Evolutionary conservation across 257 asterid species (phyloP), one percentile per base, ranked within the genome.

Genomic region (Capsicum chinense): DNA sequence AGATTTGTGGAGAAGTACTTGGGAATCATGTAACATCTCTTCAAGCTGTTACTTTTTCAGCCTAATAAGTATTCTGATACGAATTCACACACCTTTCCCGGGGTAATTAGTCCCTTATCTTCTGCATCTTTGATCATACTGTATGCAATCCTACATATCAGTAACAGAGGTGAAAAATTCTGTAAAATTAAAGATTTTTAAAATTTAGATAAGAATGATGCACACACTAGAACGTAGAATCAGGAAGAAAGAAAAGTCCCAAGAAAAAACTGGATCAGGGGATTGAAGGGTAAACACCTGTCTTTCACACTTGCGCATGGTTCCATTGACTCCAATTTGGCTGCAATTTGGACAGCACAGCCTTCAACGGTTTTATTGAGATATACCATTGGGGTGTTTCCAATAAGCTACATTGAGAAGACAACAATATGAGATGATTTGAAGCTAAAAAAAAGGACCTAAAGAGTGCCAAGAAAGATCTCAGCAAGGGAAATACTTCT

Each of bases 81-180:
- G 62, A 73, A 83, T 14, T 35, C 83, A 79, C 86, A 56, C 78
- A 90, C 92, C 90, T 90, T 87, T 52, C 89, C 93, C 78, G 90
- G 93, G 54, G 86, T 71, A 76, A 90, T 90, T 35, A 88, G 83
- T 19, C 89, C 93, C 78, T 88, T 90, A 44, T 90, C 93, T 86
- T 90, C 93, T 69, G 93, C 93, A 78, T 90, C 91, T 80, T 90
- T 87, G 62, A 88, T 90, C 93, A 90, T 87, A 82, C 91, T 87
- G 79, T 76, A 83, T 8, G 85, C 93, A 35, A 90, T 88, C 91
- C 92, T 90, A 82, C 85, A 86, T 16, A 68, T 11, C 70, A 79
- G 11, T 33, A 76, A 37, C 42, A 17, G 6, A 21, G 47, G 10
- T 44, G 33, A 39, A 83, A 54, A 57, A 14, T 48, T 8, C n/a